Conservation (phyloP, 345 rosid species). For the Eucalyptus marginata region DNA sequence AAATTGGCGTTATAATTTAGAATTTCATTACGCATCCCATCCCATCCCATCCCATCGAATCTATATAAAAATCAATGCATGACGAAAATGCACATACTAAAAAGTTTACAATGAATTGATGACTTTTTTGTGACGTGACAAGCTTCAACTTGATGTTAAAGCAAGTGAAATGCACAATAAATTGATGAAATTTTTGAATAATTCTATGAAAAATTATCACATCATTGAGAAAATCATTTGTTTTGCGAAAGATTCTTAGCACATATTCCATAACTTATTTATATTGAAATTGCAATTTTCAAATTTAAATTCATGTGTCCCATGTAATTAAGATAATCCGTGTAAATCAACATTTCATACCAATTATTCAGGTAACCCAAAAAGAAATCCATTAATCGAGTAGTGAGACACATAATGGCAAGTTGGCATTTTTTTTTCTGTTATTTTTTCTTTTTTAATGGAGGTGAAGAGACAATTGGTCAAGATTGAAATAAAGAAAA, state of each 20-base stretch:
- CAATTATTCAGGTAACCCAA: background rate
- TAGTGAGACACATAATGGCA: background rate
- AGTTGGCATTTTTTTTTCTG: background rate
- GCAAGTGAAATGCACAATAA: background rate
- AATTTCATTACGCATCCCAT: background rate
- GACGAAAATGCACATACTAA: fast-evolving
- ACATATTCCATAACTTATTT: background rate
- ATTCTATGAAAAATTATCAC: background rate
- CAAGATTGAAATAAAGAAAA: background rate
- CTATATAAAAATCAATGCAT: background rate
- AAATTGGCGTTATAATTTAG: background rate
- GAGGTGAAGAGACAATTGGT: background rate
- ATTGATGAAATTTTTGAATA: background rate
- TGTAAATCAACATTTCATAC: background rate
- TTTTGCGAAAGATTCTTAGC: background rate
- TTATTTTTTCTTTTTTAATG: background rate
- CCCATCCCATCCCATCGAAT: background rate
- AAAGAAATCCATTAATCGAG: background rate
- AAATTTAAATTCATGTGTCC: background rate
- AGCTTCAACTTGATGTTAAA: background rate
- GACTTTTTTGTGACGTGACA: background rate
- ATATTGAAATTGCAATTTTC: background rate
- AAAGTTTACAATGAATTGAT: no score
- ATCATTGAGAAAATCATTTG: background rate
- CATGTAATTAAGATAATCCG: background rate